Percentiles rank a stretch among this genome's conserved stretches.
Conservation (phyloP, 2,329 filamentous ascomycete genomes). For the Xylariaceae sp. region DNA sequence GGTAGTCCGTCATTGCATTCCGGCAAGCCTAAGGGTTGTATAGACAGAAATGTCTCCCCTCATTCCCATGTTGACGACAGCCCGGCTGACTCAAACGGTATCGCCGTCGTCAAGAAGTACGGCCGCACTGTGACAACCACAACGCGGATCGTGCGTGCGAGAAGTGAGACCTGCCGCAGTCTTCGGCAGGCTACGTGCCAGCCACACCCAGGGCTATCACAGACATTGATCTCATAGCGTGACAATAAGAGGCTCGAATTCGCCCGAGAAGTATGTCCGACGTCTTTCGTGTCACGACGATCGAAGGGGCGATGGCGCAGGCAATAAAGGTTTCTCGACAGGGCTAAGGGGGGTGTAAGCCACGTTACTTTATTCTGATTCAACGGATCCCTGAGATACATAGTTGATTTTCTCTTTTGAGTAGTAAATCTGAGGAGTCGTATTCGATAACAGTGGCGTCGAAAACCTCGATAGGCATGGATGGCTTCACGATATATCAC, state of each 20-base stretch:
- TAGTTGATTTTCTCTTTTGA: background rate
- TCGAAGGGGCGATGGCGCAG: background rate
- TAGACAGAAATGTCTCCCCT: slow-evolving; percentile 8
- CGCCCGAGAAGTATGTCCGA: background rate
- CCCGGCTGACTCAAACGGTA: background rate
- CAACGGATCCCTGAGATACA: background rate
- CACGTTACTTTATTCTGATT: background rate
- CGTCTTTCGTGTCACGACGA: background rate
- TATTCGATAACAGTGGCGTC: too few species aligned
- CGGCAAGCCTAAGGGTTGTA: background rate
- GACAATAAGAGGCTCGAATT: background rate
- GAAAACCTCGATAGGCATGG: too few species aligned
- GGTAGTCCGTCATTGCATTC: slow-evolving; percentile 13
- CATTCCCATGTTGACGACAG: background rate
- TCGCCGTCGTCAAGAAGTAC: background rate
- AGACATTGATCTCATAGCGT: background rate
- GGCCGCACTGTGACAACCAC: background rate
- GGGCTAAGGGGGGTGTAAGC: background rate
- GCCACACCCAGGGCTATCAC: background rate
- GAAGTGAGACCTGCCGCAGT: background rate
- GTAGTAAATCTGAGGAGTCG: background rate
- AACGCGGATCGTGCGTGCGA: background rate
- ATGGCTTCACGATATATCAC: too few species aligned
- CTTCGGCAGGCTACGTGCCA: background rate
- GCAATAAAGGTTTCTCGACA: background rate